These are phyloP conservation scores for Tubosaeta sp. DNA, from an alignment of 768 basidiomycete genomes.

Conservation along the genomic window DNA sequence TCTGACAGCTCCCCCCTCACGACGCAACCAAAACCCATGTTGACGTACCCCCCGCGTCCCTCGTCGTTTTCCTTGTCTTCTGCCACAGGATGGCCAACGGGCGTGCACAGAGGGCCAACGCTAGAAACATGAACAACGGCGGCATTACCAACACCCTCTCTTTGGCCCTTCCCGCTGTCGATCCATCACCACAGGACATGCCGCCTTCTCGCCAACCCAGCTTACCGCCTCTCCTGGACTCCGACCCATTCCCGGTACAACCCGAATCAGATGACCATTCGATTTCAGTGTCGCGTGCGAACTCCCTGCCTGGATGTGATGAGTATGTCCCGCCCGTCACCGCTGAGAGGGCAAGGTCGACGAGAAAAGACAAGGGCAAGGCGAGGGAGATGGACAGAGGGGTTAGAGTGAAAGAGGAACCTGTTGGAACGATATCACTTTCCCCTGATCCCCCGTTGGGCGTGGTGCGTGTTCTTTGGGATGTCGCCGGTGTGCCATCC, in stretches of 20 bases:
- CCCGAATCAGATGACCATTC: constrained; percentile 56
- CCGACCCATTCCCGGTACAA: constrained; percentile 48
- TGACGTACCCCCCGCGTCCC: constrained; percentile 14
- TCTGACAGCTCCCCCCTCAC: constrained; percentile 20
- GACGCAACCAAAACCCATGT: constrained; percentile 28
- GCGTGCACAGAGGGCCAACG: constrained; percentile 69
- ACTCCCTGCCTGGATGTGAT: constrained; percentile 39
- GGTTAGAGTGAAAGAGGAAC: constrained; percentile 45
- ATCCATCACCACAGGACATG: constrained; percentile 39
- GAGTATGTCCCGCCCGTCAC: constrained; percentile 17
- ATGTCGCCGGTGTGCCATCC: constrained; percentile 7
- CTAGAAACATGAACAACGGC: constrained; percentile 55
- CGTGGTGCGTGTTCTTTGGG: constrained; percentile 31
- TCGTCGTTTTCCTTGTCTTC: constrained; percentile 10
- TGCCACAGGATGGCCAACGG: constrained; percentile 50
- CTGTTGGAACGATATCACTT: constrained; percentile 31
- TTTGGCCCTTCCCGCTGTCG: constrained; percentile 23
- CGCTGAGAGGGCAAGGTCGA: constrained; percentile 25
- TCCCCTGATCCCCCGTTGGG: constrained; percentile 33
- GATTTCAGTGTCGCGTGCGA: constrained; percentile 58
- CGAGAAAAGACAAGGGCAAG: constrained; percentile 45
- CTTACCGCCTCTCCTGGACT: constrained; percentile 42
- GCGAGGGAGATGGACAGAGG: constrained; percentile 39
- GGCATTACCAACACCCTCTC: constrained; percentile 33
- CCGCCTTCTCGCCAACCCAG: constrained; percentile 34